Conservation (phyloP, 805 yeast genomes). For the Yamadazyma insecticola region DNA sequence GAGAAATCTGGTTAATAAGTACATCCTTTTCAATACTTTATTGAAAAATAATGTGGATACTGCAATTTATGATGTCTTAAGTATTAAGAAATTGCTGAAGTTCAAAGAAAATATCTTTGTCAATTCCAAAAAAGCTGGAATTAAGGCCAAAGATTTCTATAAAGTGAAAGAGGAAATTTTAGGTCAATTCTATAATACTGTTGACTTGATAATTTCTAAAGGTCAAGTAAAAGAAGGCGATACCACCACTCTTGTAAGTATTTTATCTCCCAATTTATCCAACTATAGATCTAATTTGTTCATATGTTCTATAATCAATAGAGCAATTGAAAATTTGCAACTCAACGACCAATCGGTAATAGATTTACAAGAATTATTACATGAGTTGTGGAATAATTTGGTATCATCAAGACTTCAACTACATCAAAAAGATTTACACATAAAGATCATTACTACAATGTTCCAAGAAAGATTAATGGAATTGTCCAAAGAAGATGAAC, state of each 20-base stretch:
- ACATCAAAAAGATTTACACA: constrained; percentile 62
- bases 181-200: constrained; percentile 16
- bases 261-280: constrained; percentile 7
- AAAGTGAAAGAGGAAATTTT: constrained; percentile 38
- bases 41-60: too few species aligned
- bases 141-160: constrained; percentile 27
- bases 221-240: constrained; percentile 1
- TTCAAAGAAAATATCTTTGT: constrained; percentile 15
- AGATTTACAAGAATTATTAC: constrained; percentile 27
- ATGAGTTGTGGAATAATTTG: constrained; percentile 54
- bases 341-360: constrained; percentile 6
- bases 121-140: not conserved
- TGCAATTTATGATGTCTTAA: too few species aligned
- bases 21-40: constrained; percentile 20
- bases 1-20: constrained; percentile 15
- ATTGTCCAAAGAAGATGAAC: constrained; percentile 25
- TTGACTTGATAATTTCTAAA: constrained; percentile 4
- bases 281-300: constrained; percentile 22
- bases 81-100: constrained; percentile 13
- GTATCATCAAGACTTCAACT: constrained; percentile 57
- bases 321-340: constrained; percentile 9
- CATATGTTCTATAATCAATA: constrained; percentile 16
- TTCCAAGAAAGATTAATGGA: constrained; percentile 39
- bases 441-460: constrained; percentile 47
- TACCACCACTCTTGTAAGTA: constrained; percentile 2